phyloP scores from a whole-genome alignment of 2,329 filamentous ascomycete genomes.

The Rasamsonia emersonii region DNA sequence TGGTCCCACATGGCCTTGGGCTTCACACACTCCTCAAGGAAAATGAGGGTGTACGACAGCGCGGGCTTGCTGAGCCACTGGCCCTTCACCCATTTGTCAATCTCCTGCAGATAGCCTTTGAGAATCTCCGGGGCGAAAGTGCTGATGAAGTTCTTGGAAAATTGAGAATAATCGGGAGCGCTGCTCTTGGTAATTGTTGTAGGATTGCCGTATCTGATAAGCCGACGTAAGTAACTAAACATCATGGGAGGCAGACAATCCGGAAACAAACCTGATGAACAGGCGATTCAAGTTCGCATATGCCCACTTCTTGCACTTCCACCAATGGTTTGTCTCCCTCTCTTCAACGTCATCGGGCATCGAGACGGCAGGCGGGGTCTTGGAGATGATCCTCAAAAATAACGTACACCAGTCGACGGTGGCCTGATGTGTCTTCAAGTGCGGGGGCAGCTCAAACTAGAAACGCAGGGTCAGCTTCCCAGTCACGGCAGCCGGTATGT shows the following conservation, averaged over 20 bases:
- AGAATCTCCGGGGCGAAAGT: slow-evolving; percentile 94
- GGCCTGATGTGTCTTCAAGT: slow-evolving; percentile 67
- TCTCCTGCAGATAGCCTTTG: slow-evolving; percentile 86
- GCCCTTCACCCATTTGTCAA: slow-evolving; percentile 97
- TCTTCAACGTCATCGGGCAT: slow-evolving; percentile 75
- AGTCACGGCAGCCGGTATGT: slow-evolving; percentile 3
- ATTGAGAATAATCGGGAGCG: slow-evolving; percentile 66
- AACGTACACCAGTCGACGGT: slow-evolving; percentile 96
- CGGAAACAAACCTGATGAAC: slow-evolving; percentile 65
- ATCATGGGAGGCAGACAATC: slow-evolving; percentile 7
- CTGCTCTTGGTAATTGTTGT: slow-evolving; percentile 64
- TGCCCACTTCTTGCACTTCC: slow-evolving; percentile 99
- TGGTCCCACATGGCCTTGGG: slow-evolving; percentile 96
- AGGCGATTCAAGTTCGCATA: slow-evolving; percentile 96
- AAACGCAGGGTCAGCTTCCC: slow-evolving; percentile 22
- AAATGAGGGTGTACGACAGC: slow-evolving; percentile 86
- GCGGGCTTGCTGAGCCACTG: slow-evolving; percentile 92
- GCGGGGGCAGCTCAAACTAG: slow-evolving; percentile 75
- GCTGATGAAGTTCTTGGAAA: slow-evolving; percentile 81
- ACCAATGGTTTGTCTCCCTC: slow-evolving; percentile 92
- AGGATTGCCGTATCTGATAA: slow-evolving; percentile 75
- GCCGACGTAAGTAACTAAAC: slow-evolving; percentile 3
- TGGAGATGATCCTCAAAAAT: slow-evolving; percentile 83
- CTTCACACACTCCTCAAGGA: slow-evolving; percentile 93
- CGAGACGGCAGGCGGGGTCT: slow-evolving; percentile 68